Base-by-base conservation (phyloP, 805 yeast genomes). In the Isabelozyma pseudorhagii region DNA sequence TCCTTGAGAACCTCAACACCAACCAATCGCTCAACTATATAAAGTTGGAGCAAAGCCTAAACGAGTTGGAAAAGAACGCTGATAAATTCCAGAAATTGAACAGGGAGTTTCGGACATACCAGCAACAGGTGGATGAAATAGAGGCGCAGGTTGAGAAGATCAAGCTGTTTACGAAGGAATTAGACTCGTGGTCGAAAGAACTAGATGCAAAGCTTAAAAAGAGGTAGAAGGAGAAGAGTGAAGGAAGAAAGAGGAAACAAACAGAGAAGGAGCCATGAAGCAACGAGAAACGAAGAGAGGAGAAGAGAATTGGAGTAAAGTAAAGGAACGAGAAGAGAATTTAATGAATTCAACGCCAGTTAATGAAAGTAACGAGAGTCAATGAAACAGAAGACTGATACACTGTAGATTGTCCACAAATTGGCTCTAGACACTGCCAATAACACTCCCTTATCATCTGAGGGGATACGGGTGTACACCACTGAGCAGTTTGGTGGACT, bases 141-240 rank as follows among this genome's bases (percentile, higher is more conserved):
- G 75, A 70, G 40, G 42, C 50, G 6, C 61, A 72, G 47, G 71
- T 79, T 2, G 67, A 61, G 3, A 70, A 71, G 38, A 61, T 83
- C 31, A 81, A 78, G 44, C 62, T 58, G 2, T 54, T 87, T 3
- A 75, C 79, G 9, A 65, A 67, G 21, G 91, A 87, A 54, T 57
- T 87, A 36, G 88, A 85, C 49, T 79, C 75, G 51, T 84, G 87
- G 81, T 74, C 84, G 5, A 63, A 70, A 25, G 88, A 84, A 56
- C 57, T 84, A 46, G 81, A 75, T 41, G 72, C 72, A 5, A 80
- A 81, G 57, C 56, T 50, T 13, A 46, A 47, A n/a, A 27, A 40
- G 34, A 29, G 8, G 10, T 10, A 29, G 34, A 29, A 29, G 34
- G 34, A 8, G 36, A 11, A 5, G 27, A 2, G 2, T 45, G 21